Evolutionary conservation across 2,329 filamentous ascomycete genomes (phyloP).

Genomic region (Zasmidium citrigriseum): DNA sequence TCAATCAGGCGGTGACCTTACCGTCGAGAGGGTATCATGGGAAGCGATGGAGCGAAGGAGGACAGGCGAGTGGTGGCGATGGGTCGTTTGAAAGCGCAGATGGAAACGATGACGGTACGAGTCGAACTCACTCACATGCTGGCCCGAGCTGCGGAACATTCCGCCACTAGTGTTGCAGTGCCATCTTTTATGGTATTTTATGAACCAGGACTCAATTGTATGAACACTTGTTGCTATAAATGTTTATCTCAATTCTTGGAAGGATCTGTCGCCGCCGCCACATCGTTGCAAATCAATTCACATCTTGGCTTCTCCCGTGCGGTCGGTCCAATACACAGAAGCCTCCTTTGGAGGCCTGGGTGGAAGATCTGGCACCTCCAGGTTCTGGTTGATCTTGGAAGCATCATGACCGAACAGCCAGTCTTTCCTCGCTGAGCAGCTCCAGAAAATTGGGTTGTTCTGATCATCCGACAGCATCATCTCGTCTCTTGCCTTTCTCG

Average conservation of each 20-base stretch:
- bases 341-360: slow-evolving; percentile 1
- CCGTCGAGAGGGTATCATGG: background rate
- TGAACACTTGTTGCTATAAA: no score
- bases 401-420: slow-evolving; percentile 30
- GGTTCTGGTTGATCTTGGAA: background rate
- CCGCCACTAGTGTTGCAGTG: no score
- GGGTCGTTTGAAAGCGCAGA: no score
- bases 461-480: slow-evolving; percentile 28
- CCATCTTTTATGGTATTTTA: no score
- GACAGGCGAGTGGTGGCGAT: background rate
- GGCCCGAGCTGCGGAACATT: no score
- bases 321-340: background rate
- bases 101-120: background rate
- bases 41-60: background rate
- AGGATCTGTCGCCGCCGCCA: no score
- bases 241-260: no score
- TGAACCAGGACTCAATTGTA: no score
- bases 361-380: slow-evolving; percentile 1
- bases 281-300: no score
- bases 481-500: slow-evolving; percentile 27
- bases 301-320: no score
- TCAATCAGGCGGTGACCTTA: background rate
- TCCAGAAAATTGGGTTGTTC: slow-evolving; percentile 36
- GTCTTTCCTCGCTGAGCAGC: slow-evolving; percentile 24
- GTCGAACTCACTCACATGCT: no score